Conservation (phyloP, 345 rosid genomes). For the Acer campestre region DNA sequence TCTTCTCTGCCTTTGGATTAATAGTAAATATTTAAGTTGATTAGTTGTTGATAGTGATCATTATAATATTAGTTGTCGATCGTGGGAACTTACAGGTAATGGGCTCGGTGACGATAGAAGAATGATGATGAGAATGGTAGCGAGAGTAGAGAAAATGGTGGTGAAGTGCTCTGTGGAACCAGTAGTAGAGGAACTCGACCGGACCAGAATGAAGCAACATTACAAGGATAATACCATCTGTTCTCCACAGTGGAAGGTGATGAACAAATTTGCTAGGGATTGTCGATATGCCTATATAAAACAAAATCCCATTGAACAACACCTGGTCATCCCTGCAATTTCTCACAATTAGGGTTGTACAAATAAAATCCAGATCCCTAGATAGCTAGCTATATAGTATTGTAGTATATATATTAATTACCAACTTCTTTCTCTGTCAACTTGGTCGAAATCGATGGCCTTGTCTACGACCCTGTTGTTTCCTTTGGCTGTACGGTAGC, state of each 20-base stretch:
- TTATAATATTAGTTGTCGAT: no score
- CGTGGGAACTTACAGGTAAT: conserved; percentile 38
- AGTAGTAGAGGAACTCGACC: conserved; percentile 58
- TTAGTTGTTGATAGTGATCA: no score
- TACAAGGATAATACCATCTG: conserved; percentile 42
- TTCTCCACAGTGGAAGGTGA: conserved; percentile 44
- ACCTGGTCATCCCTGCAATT: conserved; percentile 47
- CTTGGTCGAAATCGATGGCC: conserved; percentile 66
- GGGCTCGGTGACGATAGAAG: conserved; percentile 58
- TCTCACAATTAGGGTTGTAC: no score
- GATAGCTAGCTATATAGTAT: no score
- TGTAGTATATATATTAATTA: neutral
- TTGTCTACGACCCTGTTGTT: conserved; percentile 54
- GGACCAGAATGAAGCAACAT: conserved; percentile 44
- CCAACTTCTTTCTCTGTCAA: conserved; percentile 69
- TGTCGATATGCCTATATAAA: conserved; percentile 19
- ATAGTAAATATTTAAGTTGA: no score
- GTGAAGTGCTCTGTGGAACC: conserved; percentile 60
- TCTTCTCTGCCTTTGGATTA: neutral
- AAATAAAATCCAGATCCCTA: no score
- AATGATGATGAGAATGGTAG: conserved; percentile 66
- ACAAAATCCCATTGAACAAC: conserved; percentile 39
- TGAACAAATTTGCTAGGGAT: conserved; percentile 27
- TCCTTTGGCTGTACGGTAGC: conserved; percentile 52
- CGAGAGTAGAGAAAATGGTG: conserved; percentile 60